phyloP scores from a whole-genome alignment of 2,329 filamentous ascomycete species.

The Sporothrix euskadiensis region DNA sequence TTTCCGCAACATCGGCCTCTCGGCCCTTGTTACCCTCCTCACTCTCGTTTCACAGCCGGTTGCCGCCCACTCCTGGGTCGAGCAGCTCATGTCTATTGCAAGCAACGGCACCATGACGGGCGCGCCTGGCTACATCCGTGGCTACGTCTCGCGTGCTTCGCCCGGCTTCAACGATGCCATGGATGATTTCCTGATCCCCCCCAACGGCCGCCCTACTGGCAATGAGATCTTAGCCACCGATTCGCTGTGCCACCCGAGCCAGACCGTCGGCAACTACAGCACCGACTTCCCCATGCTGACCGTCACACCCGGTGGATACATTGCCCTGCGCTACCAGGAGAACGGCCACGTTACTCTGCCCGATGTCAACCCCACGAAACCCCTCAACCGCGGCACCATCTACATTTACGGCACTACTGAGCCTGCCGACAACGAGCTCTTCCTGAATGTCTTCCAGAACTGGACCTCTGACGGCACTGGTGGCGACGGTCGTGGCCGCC shows the following conservation, averaged over 20 bases:
- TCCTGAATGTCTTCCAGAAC: constrained; percentile 66
- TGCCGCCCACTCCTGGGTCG: constrained; percentile 77
- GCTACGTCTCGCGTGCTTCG: constrained; percentile 60
- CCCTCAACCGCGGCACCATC: constrained; percentile 67
- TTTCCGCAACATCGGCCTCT: not conserved
- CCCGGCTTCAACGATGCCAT: constrained; percentile 57
- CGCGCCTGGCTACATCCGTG: constrained; percentile 71
- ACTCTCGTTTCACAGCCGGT: constrained; percentile 33
- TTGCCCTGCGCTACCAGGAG: constrained; percentile 70
- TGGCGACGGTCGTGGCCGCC: constrained; percentile 72
- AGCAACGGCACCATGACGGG: constrained; percentile 73
- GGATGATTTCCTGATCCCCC: constrained; percentile 66
- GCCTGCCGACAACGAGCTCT: constrained; percentile 52
- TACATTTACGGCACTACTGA: constrained; percentile 71
- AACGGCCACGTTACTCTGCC: constrained; percentile 73
- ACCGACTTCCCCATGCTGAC: constrained; percentile 62
- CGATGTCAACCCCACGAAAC: constrained; percentile 58
- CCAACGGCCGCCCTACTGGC: constrained; percentile 49
- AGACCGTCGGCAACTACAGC: constrained; percentile 61
- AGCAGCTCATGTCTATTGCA: constrained; percentile 70
- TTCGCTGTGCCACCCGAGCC: constrained; percentile 63
- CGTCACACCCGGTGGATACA: constrained; percentile 59
- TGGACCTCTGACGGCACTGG: constrained; percentile 83
- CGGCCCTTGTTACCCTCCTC: constrained; percentile 17
- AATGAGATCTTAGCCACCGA: constrained; percentile 52